A percentile compares a stretch with the other conserved stretches of the same genome.
Conservation (phyloP, 352 stramenopile species). For the Pythium angustatum region DNA sequence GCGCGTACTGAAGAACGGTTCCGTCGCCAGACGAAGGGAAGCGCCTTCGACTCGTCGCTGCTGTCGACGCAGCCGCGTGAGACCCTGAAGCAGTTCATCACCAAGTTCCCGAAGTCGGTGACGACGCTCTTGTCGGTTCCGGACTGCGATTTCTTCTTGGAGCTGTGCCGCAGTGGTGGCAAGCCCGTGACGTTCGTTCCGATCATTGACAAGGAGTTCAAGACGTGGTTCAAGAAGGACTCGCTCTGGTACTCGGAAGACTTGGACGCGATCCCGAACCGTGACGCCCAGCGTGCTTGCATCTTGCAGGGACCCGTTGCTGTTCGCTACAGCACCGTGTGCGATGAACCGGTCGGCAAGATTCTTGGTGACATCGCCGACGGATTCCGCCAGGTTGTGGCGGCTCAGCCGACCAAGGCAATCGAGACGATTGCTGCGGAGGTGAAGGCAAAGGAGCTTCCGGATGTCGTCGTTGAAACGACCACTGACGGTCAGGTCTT, state of each 20-base stretch:
- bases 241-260: slow-evolving; percentile 91
- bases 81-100: slow-evolving; percentile 47
- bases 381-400: slow-evolving; percentile 56
- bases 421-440: background rate
- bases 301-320: slow-evolving; percentile 84
- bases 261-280: slow-evolving; percentile 74
- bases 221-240: slow-evolving; percentile 90
- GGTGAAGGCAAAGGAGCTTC: slow-evolving; percentile 1
- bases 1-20: slow-evolving; percentile 70
- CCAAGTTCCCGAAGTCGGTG: slow-evolving; percentile 50
- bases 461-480: slow-evolving; percentile 26
- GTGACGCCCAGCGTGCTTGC: slow-evolving; percentile 78
- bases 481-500: slow-evolving; percentile 32
- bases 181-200: slow-evolving; percentile 90
- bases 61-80: slow-evolving; percentile 45
- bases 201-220: slow-evolving; percentile 78
- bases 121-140: slow-evolving; percentile 67
- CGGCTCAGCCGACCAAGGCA: background rate
- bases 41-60: slow-evolving; percentile 45
- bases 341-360: slow-evolving; percentile 75
- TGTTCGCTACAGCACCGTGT: slow-evolving; percentile 74
- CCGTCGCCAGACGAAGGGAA: slow-evolving; percentile 33
- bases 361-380: slow-evolving; percentile 70
- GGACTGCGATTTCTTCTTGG: slow-evolving; percentile 83
- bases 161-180: slow-evolving; percentile 75